Percentiles rank a stretch among this genome's conserved stretches.
phyloP scores from a whole-genome alignment of 2,329 filamentous ascomycete genomes.

The Alternaria triticimaculans region DNA sequence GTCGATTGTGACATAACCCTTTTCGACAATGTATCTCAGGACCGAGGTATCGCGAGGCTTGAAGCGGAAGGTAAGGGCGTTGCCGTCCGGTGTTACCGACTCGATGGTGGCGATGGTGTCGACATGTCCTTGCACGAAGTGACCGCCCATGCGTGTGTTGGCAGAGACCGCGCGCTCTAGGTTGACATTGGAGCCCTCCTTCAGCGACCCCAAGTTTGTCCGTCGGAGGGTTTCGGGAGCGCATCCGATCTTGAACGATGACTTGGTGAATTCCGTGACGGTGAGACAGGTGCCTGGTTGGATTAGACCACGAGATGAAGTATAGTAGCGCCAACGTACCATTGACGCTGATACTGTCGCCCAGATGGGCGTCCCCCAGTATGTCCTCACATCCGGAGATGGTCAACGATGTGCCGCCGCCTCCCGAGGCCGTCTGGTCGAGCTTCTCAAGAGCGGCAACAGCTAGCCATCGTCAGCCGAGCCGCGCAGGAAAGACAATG shows the following conservation, averaged over 20 bases:
- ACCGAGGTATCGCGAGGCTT: constrained; percentile 72
- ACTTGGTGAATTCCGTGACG: constrained; percentile 72
- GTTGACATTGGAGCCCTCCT: constrained; percentile 75
- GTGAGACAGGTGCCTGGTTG: constrained; percentile 81
- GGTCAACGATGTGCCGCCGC: constrained; percentile 87
- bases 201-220: constrained; percentile 86
- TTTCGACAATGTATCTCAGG: constrained; percentile 89
- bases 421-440: constrained; percentile 72
- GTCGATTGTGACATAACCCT: constrained; percentile 93
- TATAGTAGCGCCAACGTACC: constrained; percentile 55
- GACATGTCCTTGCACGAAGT: constrained; percentile 98
- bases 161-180: constrained; percentile 92
- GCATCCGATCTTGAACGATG: constrained; percentile 85
- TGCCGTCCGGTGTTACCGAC: constrained; percentile 79
- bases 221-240: constrained; percentile 94
- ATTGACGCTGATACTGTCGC: constrained; percentile 95
- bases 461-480: constrained; percentile 61
- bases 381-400: constrained; percentile 79
- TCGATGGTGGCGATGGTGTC: constrained; percentile 84
- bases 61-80: constrained; percentile 87
- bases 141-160: constrained; percentile 93
- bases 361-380: constrained; percentile 80
- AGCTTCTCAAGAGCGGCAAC: constrained; percentile 81
- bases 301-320: not conserved
- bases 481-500: constrained; percentile 13